Conservation (phyloP, 2,329 filamentous ascomycete species). For the Aspergillus sp. region DNA sequence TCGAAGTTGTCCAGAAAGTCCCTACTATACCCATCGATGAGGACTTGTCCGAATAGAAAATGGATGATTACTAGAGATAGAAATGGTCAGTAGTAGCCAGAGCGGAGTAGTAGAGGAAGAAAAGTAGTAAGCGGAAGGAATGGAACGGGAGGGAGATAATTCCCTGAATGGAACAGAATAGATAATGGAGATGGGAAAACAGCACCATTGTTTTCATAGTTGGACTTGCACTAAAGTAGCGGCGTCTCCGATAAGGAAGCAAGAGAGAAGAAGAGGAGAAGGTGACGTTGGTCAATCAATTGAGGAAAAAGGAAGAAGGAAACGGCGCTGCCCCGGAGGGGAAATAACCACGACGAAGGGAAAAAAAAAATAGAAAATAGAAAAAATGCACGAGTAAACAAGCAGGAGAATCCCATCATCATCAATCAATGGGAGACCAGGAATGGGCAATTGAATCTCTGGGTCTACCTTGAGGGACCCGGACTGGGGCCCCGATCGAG, state of each 20-base stretch:
- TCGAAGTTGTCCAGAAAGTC: too few species aligned
- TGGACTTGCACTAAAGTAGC: background rate
- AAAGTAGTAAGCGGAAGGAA: background rate
- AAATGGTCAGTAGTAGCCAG: background rate
- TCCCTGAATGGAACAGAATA: background rate
- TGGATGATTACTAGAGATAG: too few species aligned
- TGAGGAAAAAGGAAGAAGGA: background rate
- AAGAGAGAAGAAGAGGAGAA: background rate
- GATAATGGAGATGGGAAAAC: background rate
- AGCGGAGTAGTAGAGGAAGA: background rate
- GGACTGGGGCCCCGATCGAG: background rate
- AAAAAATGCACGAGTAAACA: background rate
- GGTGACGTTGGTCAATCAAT: constrained; percentile 5
- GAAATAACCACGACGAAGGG: constrained; percentile 6
- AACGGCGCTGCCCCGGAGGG: background rate
- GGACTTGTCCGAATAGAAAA: too few species aligned
- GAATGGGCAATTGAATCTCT: background rate
- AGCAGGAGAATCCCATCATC: background rate
- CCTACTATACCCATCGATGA: too few species aligned
- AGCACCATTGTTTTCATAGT: background rate
- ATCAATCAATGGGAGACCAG: background rate
- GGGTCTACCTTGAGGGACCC: background rate
- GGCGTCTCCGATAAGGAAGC: constrained; percentile 3
- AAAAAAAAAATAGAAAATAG: too few species aligned
- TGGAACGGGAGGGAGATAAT: background rate